Evolutionary conservation across 2,329 filamentous ascomycete genomes (phyloP), one percentile per base, ranked within the genome.

Genomic region (Xylaria sp.): DNA sequence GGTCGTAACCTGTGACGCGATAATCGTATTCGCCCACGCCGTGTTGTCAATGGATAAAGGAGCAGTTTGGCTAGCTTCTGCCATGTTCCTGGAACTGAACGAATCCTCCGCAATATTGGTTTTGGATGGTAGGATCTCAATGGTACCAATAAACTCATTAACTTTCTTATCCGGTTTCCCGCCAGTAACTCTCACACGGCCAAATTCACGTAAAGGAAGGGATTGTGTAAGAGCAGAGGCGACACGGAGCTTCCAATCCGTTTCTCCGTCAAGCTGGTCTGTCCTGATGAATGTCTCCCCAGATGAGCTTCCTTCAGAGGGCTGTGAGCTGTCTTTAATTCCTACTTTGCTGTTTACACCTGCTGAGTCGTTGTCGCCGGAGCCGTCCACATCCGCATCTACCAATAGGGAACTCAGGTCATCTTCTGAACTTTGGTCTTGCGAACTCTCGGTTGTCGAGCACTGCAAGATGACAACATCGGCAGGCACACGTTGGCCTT

Each of bases 241-340:
- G 37, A 98, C 78, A 31, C 96, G 89, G 60, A 99, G 81, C 78
- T 99, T 99, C 96, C 95, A 99, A 74, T 99, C 95, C 0, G 95
- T 99, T 79, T 99, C 95, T 70, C 95, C 95, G 72, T 99, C 95
- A 9, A 99, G 84, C 74, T 99, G 95, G 76, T 99, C 95, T 1
- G 96, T 99, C 63, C 95, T 87, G 73, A 99, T 98, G 72, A 99
- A 99, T 0, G 94, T 94, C 78, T 99, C 96, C 28, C 93, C 93
- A 25, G 83, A 82, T n/a, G 84, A 78, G 17, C 78, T 77, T 12
- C 76, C 76, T 50, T 71, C 75, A 38, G 78, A 76, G 2, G 69
- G 66, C 35, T 66, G 71, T 49, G 75, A 71, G 37, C 71, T 67
- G 31, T 71, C 68, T 2, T 69, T 23, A 11, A 73, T 72, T 42